Conservation (phyloP, 2,329 filamentous ascomycete species). For the Karstenula rhodostoma region DNA sequence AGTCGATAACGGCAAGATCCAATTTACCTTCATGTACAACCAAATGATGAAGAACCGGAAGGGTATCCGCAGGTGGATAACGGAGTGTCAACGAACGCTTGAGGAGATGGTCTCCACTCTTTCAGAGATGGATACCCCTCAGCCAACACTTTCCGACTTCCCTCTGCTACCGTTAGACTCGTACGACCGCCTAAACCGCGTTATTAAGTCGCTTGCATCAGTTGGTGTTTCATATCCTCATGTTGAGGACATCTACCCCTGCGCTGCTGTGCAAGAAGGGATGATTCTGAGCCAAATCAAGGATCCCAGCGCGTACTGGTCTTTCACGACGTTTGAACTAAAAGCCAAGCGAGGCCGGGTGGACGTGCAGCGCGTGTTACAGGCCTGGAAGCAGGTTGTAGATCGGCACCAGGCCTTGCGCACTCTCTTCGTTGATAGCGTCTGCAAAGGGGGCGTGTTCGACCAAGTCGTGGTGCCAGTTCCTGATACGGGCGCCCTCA, state of each 20-base stretch:
- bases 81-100: constrained; percentile 42
- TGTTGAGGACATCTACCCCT: constrained; percentile 45
- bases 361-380: constrained; percentile 31
- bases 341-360: constrained; percentile 31
- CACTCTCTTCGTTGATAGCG: constrained; percentile 45
- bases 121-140: constrained; percentile 29
- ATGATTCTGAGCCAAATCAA: constrained; percentile 46
- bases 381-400: constrained; percentile 44
- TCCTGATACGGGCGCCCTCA: constrained; percentile 33
- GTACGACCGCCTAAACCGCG: constrained; percentile 38
- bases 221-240: constrained; percentile 31
- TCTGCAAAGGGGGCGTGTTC: constrained; percentile 46
- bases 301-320: constrained; percentile 41
- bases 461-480: constrained; percentile 45
- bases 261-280: constrained; percentile 43
- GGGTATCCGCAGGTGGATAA: constrained; percentile 44
- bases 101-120: constrained; percentile 39
- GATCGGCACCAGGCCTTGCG: constrained; percentile 43
- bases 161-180: constrained; percentile 43
- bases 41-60: constrained; percentile 43
- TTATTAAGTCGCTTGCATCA: constrained; percentile 36
- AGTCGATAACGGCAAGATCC: constrained; percentile 31
- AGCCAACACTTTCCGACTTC: constrained; percentile 44
- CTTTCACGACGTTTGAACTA: constrained; percentile 39
- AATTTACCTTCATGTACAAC: constrained; percentile 46